These are phyloP conservation scores for Mycena metata DNA, from an alignment of 768 basidiomycete genomes.

Conservation along the genomic window DNA sequence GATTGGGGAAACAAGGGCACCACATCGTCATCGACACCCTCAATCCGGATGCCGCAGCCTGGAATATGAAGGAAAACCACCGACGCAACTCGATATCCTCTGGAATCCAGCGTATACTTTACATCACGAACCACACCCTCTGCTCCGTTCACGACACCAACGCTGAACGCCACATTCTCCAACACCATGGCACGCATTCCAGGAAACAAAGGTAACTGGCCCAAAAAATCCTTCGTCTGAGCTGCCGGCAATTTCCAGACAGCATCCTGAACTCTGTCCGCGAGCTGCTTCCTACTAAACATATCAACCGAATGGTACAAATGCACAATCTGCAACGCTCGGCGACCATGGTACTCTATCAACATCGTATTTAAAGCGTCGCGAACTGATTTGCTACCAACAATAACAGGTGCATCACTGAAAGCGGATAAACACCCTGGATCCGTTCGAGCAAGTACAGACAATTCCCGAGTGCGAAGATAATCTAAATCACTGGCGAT, in stretches of 20 bases:
- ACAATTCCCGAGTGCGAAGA: not conserved
- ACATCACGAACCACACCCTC: slow-evolving; percentile 35
- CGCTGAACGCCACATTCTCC: slow-evolving; percentile 37
- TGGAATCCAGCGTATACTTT: not conserved
- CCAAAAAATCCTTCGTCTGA: slow-evolving; percentile 29
- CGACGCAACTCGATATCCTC: not conserved
- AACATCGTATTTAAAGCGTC: slow-evolving; percentile 33
- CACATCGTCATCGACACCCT: not conserved
- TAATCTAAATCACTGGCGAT: not conserved
- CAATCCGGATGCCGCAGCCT: not conserved
- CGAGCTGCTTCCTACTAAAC: not conserved
- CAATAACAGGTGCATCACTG: slow-evolving; percentile 37
- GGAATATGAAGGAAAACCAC: not conserved
- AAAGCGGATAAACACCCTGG: slow-evolving; percentile 7
- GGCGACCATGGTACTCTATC: not conserved
- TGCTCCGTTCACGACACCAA: slow-evolving; percentile 35
- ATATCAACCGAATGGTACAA: not conserved
- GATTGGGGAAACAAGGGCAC: slow-evolving; percentile 3
- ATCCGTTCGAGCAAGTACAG: not conserved
- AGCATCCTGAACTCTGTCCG: not conserved
- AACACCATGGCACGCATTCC: slow-evolving; percentile 40
- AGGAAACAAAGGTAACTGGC: slow-evolving; percentile 33
- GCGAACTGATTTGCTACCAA: slow-evolving; percentile 31
- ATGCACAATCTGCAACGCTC: not conserved
- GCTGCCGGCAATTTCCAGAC: not conserved